Evolutionary conservation across 1,284 basidiomycete species (phyloP).

Genomic region (Heterobasidion occidentale): DNA sequence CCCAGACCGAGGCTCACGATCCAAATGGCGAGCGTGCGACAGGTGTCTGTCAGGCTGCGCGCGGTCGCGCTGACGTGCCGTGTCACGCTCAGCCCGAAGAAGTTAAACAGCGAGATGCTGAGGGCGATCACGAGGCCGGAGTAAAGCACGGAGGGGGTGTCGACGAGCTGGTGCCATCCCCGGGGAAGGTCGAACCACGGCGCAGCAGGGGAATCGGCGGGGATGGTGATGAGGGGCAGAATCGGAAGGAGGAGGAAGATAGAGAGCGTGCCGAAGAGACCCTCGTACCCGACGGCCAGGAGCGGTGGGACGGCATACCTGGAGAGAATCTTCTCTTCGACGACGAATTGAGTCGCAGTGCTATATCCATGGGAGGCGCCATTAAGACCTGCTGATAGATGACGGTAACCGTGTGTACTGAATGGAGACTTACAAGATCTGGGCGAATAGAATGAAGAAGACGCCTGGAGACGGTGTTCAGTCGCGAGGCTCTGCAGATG

Average conservation of each 20-base stretch:
- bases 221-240: conserved; percentile 30
- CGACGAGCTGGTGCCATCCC: conserved; percentile 86
- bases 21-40: conserved; percentile 92
- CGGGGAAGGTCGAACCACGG: conserved; percentile 78
- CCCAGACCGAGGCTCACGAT: conserved; percentile 80
- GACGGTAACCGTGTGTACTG: conserved; percentile 1
- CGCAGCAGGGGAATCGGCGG: conserved; percentile 61
- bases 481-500: conserved; percentile 7
- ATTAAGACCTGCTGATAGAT: background rate
- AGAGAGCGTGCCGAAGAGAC: conserved; percentile 82
- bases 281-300: conserved; percentile 91
- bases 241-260: conserved; percentile 72
- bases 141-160: conserved; percentile 72
- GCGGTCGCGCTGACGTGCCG: conserved; percentile 85
- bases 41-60: conserved; percentile 89
- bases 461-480: conserved; percentile 48
- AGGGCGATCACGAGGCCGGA: conserved; percentile 74
- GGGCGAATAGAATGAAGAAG: conserved; percentile 91
- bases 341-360: conserved; percentile 86
- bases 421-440: conserved; percentile 73
- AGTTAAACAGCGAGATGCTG: conserved; percentile 94
- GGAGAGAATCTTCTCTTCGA: conserved; percentile 94
- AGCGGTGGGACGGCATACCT: conserved; percentile 87
- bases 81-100: conserved; percentile 90
- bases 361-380: conserved; percentile 28